Conservation (phyloP, 495 filamentous ascomycete genomes). For the Aspergillus mulundensis region DNA sequence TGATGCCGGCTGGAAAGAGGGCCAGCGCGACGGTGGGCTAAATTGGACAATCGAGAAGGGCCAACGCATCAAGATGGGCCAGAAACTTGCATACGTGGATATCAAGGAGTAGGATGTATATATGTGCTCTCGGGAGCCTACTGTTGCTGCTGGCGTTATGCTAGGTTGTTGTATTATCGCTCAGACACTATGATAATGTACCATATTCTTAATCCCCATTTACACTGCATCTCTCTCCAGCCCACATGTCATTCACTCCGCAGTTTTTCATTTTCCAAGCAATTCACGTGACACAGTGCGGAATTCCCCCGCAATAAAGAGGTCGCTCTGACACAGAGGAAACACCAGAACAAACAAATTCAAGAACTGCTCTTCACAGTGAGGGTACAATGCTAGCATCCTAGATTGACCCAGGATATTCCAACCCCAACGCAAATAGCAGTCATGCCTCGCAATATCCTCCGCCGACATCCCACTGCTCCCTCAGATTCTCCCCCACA, state of each 20-base stretch:
- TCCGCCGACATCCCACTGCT: conserved; percentile 21
- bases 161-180: conserved; percentile 2
- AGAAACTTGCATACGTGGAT: conserved; percentile 71
- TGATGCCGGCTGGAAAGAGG: conserved; percentile 59
- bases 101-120: conserved; percentile 16
- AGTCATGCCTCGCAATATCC: conserved; percentile 25
- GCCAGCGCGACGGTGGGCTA: conserved; percentile 63
- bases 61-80: conserved; percentile 81
- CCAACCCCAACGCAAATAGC: not conserved
- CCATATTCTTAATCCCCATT: not conserved
- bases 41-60: conserved; percentile 80
- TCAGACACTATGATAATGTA: conserved; percentile 4
- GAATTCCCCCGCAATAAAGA: conserved; percentile 4
- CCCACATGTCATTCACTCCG: too few species aligned
- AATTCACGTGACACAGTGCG: conserved; percentile 8
- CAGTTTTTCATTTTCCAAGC: too few species aligned
- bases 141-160: not conserved
- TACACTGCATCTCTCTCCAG: not conserved
- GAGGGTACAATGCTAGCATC: conserved; percentile 1
- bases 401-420: not conserved
- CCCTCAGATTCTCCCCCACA: conserved; percentile 13
- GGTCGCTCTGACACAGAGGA: not conserved
- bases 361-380: not conserved
- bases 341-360: not conserved
- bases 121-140: not conserved